Conservation (phyloP, 1,284 basidiomycete genomes). For the Ceraceosorus guamensis region DNA sequence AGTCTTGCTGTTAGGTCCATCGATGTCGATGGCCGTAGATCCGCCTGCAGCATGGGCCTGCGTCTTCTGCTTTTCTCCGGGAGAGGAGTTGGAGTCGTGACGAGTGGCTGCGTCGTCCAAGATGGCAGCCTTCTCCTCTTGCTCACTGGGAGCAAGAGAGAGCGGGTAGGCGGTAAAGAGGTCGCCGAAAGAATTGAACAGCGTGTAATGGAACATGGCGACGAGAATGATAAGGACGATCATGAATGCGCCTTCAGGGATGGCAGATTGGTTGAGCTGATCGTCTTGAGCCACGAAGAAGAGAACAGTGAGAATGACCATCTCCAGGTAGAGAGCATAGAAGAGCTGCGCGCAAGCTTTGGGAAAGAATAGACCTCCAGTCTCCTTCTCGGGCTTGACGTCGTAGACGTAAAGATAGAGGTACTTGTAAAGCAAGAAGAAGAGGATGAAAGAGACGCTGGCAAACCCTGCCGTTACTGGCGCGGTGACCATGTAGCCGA, state of each 20-base stretch:
- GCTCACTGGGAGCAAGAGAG: constrained; percentile 17
- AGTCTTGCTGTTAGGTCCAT: constrained; percentile 14
- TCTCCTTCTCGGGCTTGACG: constrained; percentile 67
- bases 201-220: constrained; percentile 53
- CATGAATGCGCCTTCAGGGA: constrained; percentile 60
- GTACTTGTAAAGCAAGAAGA: constrained; percentile 62
- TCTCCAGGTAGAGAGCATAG: constrained; percentile 58
- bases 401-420: constrained; percentile 57
- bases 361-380: constrained; percentile 90
- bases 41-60: neutral
- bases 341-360: constrained; percentile 87
- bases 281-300: constrained; percentile 39
- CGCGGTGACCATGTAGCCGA: constrained; percentile 75
- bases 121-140: neutral
- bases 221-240: constrained; percentile 73
- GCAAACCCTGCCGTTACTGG: constrained; percentile 91
- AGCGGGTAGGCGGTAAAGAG: constrained; percentile 35
- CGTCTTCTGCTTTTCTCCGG: constrained; percentile 19
- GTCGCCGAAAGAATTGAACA: constrained; percentile 43
- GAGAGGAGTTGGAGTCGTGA: neutral
- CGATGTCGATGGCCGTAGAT: neutral
- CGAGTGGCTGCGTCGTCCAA: neutral
- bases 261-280: constrained; percentile 24
- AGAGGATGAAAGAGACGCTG: constrained; percentile 70
- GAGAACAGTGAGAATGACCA: constrained; percentile 39